These are phyloP conservation scores for Penicillium griseofulvum DNA, from an alignment of 2,329 filamentous ascomycete genomes.

Conservation along the genomic window DNA sequence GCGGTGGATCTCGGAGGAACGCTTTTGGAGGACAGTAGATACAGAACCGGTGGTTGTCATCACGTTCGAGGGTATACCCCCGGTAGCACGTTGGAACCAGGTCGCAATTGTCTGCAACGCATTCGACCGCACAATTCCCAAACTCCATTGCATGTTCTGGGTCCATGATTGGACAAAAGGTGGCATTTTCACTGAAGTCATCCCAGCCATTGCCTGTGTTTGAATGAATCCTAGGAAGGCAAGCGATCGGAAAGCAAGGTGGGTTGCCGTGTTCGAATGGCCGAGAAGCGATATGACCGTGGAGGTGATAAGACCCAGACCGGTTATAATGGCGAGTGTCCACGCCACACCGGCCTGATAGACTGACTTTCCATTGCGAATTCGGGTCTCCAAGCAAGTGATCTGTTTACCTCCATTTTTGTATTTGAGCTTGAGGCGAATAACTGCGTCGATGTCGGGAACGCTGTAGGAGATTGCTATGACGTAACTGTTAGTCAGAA, in stretches of 20 bases:
- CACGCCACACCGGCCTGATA: constrained; percentile 84
- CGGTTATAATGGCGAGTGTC: constrained; percentile 82
- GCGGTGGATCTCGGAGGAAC: constrained; percentile 30
- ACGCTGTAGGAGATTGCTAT: constrained; percentile 77
- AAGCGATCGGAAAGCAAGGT: constrained; percentile 87
- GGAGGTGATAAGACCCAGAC: constrained; percentile 76
- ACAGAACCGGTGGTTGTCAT: constrained; percentile 69
- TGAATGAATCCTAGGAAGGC: constrained; percentile 94
- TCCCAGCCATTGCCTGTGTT: constrained; percentile 83
- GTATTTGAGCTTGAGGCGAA: constrained; percentile 14
- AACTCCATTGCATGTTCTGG: constrained; percentile 96
- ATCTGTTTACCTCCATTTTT: constrained; percentile 9
- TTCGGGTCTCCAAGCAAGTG: constrained; percentile 35
- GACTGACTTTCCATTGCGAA: constrained; percentile 52
- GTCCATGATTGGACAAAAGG: constrained; percentile 91
- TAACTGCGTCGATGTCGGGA: constrained; percentile 52
- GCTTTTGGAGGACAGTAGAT: constrained; percentile 78
- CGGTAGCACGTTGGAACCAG: constrained; percentile 93
- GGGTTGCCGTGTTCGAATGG: constrained; percentile 88
- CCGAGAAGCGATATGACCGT: constrained; percentile 85
- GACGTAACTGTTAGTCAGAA: constrained; percentile 2
- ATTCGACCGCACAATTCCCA: constrained; percentile 82
- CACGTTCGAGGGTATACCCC: constrained; percentile 75
- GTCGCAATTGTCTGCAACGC: constrained; percentile 87
- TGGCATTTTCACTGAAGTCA: constrained; percentile 74